A percentile compares a stretch with the other conserved stretches of the same genome.
These are phyloP conservation scores for Geotrichum citri-aurantii DNA, from an alignment of 1,139 yeast species.

Conservation along the genomic window DNA sequence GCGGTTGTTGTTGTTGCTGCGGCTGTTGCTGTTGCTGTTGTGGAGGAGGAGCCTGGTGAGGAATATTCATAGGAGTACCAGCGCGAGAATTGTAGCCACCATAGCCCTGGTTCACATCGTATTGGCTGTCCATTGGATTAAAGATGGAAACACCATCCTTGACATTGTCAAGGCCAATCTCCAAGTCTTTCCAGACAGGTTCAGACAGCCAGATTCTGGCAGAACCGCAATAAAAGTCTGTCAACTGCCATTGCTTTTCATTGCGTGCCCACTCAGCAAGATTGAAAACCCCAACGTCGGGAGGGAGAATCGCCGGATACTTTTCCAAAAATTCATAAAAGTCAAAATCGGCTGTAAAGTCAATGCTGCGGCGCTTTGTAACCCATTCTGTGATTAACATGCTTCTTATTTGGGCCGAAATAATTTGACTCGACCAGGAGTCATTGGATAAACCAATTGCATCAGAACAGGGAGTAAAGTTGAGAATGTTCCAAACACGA, in stretches of 20 bases:
- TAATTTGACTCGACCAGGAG: slow-evolving; percentile 35
- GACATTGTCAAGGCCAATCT: slow-evolving; percentile 29
- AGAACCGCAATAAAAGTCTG: slow-evolving; percentile 35
- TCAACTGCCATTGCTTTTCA: slow-evolving; percentile 32
- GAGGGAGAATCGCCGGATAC: slow-evolving; percentile 34
- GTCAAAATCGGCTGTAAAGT: slow-evolving; percentile 40
- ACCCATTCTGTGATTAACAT: slow-evolving; percentile 38
- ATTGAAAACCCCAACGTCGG: slow-evolving; percentile 29
- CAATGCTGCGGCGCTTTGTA: slow-evolving; percentile 32
- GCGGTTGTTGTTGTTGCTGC: not conserved
- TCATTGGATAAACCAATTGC: slow-evolving; percentile 28
- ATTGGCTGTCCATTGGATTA: slow-evolving; percentile 20
- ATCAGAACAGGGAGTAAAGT: slow-evolving; percentile 30
- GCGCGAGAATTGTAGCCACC: slow-evolving; percentile 20
- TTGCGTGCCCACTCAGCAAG: slow-evolving; percentile 37
- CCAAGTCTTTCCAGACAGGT: slow-evolving; percentile 36
- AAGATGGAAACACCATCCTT: slow-evolving; percentile 17
- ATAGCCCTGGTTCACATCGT: slow-evolving; percentile 30
- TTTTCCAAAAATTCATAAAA: slow-evolving; percentile 36
- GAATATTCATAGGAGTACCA: not conserved
- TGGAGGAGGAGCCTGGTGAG: not conserved
- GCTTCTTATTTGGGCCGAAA: slow-evolving; percentile 36
- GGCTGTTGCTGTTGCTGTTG: not conserved
- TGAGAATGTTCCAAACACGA: slow-evolving; percentile 36
- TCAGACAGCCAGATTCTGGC: slow-evolving; percentile 37